Evolutionary conservation across 2,329 filamentous ascomycete species (phyloP).

Genomic region (Claviceps citrina): DNA sequence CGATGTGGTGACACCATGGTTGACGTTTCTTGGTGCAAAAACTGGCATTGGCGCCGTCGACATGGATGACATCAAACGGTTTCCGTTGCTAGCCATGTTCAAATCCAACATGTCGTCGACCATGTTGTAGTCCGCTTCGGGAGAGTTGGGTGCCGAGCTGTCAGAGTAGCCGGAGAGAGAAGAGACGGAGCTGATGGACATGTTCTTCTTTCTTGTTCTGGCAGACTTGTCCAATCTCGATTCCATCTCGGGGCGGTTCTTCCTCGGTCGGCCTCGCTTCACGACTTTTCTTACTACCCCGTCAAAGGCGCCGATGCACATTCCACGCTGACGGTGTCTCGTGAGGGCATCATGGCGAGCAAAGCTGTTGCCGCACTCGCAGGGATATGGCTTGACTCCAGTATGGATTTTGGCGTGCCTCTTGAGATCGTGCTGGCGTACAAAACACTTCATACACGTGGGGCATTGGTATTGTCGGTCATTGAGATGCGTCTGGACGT

Average conservation of each 20-base stretch:
- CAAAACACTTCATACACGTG: conserved; percentile 87
- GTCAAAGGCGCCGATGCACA: conserved; percentile 91
- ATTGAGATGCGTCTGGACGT: conserved; percentile 94
- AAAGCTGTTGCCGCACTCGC: conserved; percentile 87
- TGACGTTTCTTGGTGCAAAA: conserved; percentile 17
- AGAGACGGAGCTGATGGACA: conserved; percentile 31
- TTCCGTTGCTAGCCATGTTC: conserved; percentile 13
- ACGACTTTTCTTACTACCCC: conserved; percentile 48
- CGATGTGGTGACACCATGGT: conserved; percentile 21
- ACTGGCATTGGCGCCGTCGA: conserved; percentile 31
- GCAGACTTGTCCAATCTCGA: conserved; percentile 42
- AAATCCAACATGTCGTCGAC: conserved; percentile 35
- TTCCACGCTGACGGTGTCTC: conserved; percentile 82
- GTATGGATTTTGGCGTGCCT: conserved; percentile 95
- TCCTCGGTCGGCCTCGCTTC: conserved; percentile 49
- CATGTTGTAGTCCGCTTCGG: conserved; percentile 31
- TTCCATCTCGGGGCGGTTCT: conserved; percentile 42
- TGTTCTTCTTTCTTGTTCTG: conserved; percentile 39
- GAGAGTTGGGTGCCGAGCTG: conserved; percentile 39
- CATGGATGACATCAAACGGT: conserved; percentile 19
- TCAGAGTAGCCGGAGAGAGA: conserved; percentile 44
- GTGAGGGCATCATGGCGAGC: conserved; percentile 91
- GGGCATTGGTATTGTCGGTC: conserved; percentile 92
- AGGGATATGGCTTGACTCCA: conserved; percentile 87
- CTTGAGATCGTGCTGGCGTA: conserved; percentile 92